Conservation (phyloP, 306 rosid species). For the Medicago truncatula region DNA sequence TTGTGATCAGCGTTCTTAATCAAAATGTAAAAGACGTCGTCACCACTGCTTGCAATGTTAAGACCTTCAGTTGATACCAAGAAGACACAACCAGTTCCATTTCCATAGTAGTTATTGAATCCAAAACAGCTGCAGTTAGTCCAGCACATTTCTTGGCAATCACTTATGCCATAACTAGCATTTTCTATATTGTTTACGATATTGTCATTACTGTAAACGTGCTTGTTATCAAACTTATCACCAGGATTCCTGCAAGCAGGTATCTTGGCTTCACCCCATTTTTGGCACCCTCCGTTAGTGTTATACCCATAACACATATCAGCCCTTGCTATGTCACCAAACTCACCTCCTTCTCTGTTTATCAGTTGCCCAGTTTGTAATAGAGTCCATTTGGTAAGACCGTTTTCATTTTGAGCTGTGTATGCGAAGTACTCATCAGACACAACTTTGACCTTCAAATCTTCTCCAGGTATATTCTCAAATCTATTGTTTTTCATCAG, state of each 20-base stretch:
- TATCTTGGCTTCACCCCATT: constrained; percentile 28
- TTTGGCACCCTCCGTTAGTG: constrained; percentile 37
- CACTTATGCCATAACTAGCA: constrained; percentile 22
- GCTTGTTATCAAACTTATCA: background rate
- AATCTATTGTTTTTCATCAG: background rate
- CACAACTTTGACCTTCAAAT: background rate
- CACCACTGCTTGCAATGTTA: background rate
- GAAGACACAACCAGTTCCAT: constrained; percentile 38
- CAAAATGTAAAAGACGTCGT: background rate
- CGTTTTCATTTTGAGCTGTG: background rate
- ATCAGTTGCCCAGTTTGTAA: constrained; percentile 22
- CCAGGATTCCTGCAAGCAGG: constrained; percentile 5
- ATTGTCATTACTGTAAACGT: background rate
- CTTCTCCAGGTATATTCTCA: background rate
- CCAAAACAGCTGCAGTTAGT: constrained; percentile 39
- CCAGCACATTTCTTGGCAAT: constrained; percentile 44
- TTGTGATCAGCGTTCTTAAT: background rate
- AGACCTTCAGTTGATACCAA: background rate
- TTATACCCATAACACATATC: constrained; percentile 36
- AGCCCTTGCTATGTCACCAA: constrained; percentile 37
- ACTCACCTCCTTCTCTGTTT: background rate
- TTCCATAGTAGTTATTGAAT: background rate
- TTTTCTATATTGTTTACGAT: background rate
- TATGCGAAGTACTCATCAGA: constrained; percentile 17
- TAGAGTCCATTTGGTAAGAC: no score